These are phyloP conservation scores for Symbiotaphrina buchneri DNA, from an alignment of 495 filamentous ascomycete species.

Conservation along the genomic window DNA sequence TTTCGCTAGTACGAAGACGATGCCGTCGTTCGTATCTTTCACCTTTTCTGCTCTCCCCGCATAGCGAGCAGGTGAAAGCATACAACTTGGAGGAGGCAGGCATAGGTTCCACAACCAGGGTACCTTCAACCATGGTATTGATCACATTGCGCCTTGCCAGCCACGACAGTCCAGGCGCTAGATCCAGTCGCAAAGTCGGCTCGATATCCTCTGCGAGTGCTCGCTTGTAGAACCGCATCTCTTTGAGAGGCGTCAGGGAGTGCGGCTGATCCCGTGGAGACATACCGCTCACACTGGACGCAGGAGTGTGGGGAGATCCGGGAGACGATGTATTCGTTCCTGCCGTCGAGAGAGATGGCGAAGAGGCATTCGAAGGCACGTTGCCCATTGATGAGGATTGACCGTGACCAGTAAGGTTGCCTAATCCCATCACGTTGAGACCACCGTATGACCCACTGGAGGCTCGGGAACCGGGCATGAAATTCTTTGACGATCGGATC, in stretches of 20 bases:
- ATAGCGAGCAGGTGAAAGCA: constrained; percentile 61
- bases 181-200: constrained; percentile 73
- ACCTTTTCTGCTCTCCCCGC: constrained; percentile 58
- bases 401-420: constrained; percentile 10
- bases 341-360: constrained; percentile 13
- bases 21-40: constrained; percentile 54
- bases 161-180: constrained; percentile 81
- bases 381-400: constrained; percentile 20
- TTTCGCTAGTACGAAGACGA: constrained; percentile 72
- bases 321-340: constrained; percentile 11
- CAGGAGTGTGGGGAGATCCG: constrained; percentile 26
- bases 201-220: constrained; percentile 77
- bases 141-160: constrained; percentile 67
- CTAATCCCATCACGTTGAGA: constrained; percentile 34
- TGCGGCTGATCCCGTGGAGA: constrained; percentile 17
- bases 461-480: constrained; percentile 32
- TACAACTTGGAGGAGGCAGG: constrained; percentile 31
- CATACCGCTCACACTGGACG: constrained; percentile 18
- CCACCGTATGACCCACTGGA: constrained; percentile 47
- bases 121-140: constrained; percentile 65
- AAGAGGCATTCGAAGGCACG: constrained; percentile 13
- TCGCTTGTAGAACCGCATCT: constrained; percentile 85
- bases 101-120: constrained; percentile 70
- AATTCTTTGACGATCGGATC: constrained; percentile 38
- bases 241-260: constrained; percentile 36